Evolutionary conservation across 148 eudicot genomes (phyloP), one percentile per base, ranked within the genome.

Genomic region (Amaranthus hypochondriacus): DNA sequence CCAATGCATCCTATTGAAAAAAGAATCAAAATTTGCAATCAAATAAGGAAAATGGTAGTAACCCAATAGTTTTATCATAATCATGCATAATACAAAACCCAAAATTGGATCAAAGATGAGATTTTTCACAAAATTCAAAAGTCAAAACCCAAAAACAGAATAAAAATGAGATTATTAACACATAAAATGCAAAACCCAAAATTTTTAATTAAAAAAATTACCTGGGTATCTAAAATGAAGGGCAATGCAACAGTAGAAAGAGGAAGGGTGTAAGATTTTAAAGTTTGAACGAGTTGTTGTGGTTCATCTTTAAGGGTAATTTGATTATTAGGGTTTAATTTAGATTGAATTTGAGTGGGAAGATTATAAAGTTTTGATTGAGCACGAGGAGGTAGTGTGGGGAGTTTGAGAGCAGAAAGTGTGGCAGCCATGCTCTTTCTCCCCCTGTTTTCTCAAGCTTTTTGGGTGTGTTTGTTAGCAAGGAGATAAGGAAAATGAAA

Each of bases 1-100:
- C 98, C 80, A 86, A 65, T 61, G 97, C 98, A 87, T 92, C 93
- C 98, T 94, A 55, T 6, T 56, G 2, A 28, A 48, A 13, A 53
- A 13, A 21, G 4, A 55, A 9, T 48, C 43, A 12, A 60, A 44
- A 15, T 6, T 50, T 9, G 3, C 52, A 18, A 18, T 10, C 21
- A 68, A 15, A 63, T n/a, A 42, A 63, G 6, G 52, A 12, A 46
- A 44, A 3, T 64, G 2, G 3, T 28, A 28, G 1, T 28, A 28
- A 28, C 39, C 39, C 39, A 28, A 28, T 28, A 28, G 2, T 28
- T 28, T 28, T 28, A 28, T 28, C 39, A 28, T 28, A 28, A 28
- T 28, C 39, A 28, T 28, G 39, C 39, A 2, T 28, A 28, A 28
- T 28, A 28, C 39, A 28, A 28, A 28, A 28, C 39, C 39, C 39